Evolutionary conservation across 2,329 filamentous ascomycete species (phyloP).

Genomic region (Nemania bipapillata): DNA sequence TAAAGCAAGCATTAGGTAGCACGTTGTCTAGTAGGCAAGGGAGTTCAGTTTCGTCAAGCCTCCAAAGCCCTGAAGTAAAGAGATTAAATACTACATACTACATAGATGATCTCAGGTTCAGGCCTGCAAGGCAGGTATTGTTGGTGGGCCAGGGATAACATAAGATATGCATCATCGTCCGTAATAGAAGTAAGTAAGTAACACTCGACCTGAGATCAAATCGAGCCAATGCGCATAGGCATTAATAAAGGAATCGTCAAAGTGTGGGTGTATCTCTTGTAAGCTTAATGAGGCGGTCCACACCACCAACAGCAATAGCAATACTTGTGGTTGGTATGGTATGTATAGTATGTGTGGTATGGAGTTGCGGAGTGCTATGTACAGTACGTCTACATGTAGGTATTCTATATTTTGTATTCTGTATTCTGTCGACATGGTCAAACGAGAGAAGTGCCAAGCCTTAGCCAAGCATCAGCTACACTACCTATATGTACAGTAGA

Average conservation of each 20-base stretch:
- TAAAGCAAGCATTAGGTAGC: no score
- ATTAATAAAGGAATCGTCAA: not conserved
- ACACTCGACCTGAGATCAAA: not conserved
- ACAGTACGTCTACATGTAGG: no score
- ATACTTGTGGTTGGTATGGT: no score
- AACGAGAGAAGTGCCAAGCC: conserved; percentile 3
- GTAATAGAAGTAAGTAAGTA: no score
- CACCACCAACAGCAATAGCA: conserved; percentile 7
- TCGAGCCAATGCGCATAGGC: not conserved
- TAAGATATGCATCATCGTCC: no score
- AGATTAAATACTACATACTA: not conserved
- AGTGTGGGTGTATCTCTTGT: not conserved
- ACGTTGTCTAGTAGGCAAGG: not conserved
- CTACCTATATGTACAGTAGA: no score
- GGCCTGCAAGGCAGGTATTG: no score
- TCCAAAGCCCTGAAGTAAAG: not conserved
- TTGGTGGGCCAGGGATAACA: not conserved
- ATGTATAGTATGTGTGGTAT: not conserved
- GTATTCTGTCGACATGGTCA: not conserved
- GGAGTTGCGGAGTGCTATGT: not conserved
- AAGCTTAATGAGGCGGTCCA: conserved; percentile 32
- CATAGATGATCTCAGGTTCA: no score
- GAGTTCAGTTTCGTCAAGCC: not conserved
- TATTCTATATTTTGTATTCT: not conserved
- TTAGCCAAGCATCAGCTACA: conserved; percentile 3